Evolutionary conservation across 1,284 basidiomycete species (phyloP), one percentile per base, ranked within the genome.

Genomic region (Rhodotorula sp.): DNA sequence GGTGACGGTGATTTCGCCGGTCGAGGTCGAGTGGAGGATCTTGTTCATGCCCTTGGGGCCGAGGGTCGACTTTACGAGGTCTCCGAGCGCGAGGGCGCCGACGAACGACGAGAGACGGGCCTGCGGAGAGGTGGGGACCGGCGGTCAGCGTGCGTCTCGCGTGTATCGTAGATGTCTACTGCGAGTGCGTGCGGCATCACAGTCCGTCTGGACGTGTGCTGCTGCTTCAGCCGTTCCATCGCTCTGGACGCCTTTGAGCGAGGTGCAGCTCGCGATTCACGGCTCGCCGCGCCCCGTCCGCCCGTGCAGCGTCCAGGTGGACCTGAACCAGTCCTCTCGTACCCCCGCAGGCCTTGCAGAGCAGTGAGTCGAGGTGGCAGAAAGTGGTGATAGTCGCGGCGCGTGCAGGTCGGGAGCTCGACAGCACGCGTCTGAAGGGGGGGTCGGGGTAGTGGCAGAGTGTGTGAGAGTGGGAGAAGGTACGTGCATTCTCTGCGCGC

Each of bases 1-100:
- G 23, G 97, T 99, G 67, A 99, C 95, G 71, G 90, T 96, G 78
- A 99, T 92, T 55, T 95, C 92, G 48, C 93, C 94, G 0, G 91
- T 89, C 5, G 94, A 92, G 12, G 84, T 89, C 4, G 94, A 97
- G 84, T 98, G 93, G 56, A 95, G 87, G 74, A 95, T 94, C 83
- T 80, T 85, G 83, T 85, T 85, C 84, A 84, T 84, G 67, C 84
- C 84, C 84, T 99, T 99, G 53, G 96, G 97, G 19, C 96, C 96
- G 12, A 99, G 87, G 23, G 97, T 99, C 8, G 93, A 96, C 85
- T 98, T 99, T 81, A 99, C 94, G 74, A 99, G 89, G 84, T 99
- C 96, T 64, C 96, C 96, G 53, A 99, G 87, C 0, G 96, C 97
- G 74, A 97, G 88, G 1, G 96, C 96, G 52, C 96, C 97, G 71